Conservation (phyloP, 306 rosid species). For the Rosa lucieae region DNA sequence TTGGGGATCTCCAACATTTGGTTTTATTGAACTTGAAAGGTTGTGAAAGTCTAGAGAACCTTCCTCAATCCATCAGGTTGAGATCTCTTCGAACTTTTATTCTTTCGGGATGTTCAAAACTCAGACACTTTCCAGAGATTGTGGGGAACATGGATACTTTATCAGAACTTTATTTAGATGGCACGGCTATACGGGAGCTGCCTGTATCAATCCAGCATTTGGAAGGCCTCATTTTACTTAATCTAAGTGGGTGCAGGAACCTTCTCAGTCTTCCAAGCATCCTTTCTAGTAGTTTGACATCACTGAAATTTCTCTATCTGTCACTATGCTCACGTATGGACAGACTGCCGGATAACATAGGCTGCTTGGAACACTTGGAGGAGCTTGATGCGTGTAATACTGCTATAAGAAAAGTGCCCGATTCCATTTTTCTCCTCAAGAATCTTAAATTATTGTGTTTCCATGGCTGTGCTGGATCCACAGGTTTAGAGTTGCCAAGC, state of each 20-base stretch:
- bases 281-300: slow-evolving; percentile 6
- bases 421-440: background rate
- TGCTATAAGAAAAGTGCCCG: slow-evolving; percentile 7
- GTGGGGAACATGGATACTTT: background rate
- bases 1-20: slow-evolving; percentile 7
- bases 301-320: background rate
- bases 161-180: slow-evolving; percentile 11
- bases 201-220: slow-evolving; percentile 1
- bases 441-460: slow-evolving; percentile 13
- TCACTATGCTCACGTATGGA: slow-evolving; percentile 1
- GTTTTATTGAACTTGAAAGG: slow-evolving; percentile 7
- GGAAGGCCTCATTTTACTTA: background rate
- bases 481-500: slow-evolving; percentile 2
- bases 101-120: slow-evolving; percentile 19
- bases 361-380: slow-evolving; percentile 11
- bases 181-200: slow-evolving; percentile 1
- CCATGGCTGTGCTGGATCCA: background rate
- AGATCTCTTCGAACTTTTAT: slow-evolving; percentile 2
- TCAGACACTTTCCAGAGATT: slow-evolving; percentile 6
- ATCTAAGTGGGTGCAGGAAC: background rate
- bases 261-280: background rate
- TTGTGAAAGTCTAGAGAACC: background rate
- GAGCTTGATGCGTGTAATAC: slow-evolving; percentile 20
- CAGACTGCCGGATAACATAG: slow-evolving; percentile 15
- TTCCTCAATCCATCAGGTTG: background rate